phyloP scores from a whole-genome alignment of 2,329 filamentous ascomycete species.

The Peltaster fructicola region DNA sequence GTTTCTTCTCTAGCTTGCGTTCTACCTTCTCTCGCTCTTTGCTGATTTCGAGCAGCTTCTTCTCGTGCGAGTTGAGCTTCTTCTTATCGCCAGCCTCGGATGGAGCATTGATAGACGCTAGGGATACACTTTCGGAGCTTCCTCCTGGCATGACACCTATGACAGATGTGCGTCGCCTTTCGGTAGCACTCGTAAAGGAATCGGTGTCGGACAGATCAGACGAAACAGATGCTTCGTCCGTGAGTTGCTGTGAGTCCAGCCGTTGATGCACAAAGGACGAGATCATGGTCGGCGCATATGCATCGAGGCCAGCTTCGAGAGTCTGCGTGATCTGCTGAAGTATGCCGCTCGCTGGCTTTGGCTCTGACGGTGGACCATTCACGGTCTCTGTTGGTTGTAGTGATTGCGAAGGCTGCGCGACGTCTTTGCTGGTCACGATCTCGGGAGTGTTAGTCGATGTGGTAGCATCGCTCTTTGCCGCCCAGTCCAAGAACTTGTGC shows the following conservation, averaged over 20 bases:
- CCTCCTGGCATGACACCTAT: conserved; percentile 11
- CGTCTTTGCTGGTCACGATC: background rate
- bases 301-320: conserved; percentile 15
- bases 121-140: conserved; percentile 9
- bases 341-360: conserved; percentile 8
- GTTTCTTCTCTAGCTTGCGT: conserved; percentile 40
- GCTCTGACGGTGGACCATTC: background rate
- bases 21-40: conserved; percentile 44
- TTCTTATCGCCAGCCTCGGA: conserved; percentile 6
- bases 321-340: conserved; percentile 14
- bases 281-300: conserved; percentile 18
- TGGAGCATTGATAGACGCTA: conserved; percentile 5
- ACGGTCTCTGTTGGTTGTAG: background rate
- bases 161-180: conserved; percentile 18
- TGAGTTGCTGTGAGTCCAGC: conserved; percentile 2
- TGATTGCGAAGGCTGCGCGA: too few species aligned
- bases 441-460: conserved; percentile 1
- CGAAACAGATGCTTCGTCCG: conserved; percentile 7
- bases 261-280: conserved; percentile 12
- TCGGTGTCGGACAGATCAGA: conserved; percentile 13
- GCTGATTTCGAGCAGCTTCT: conserved; percentile 47
- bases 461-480: conserved; percentile 12
- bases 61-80: conserved; percentile 29
- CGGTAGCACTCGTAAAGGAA: conserved; percentile 26
- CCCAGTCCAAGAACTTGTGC: conserved; percentile 69